Evolutionary conservation across 169 alveolate genomes (phyloP), one percentile per base, ranked within the genome.

Genomic region (Perkinsus olseni): DNA sequence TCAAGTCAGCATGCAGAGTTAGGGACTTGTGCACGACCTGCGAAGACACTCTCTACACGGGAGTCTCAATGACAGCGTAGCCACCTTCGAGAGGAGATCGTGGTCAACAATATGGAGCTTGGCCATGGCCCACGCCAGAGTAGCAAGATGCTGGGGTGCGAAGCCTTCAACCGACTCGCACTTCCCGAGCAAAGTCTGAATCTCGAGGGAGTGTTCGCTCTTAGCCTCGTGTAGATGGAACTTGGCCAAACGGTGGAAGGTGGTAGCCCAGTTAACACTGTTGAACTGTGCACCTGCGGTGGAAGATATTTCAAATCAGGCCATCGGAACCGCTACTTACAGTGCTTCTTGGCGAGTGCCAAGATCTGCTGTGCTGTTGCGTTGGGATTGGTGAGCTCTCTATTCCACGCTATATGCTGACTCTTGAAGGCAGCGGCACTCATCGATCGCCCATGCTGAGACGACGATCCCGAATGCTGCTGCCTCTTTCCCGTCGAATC

Each of bases 151-250:
- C 82, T 62, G 82, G 34, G 82, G 82, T 62, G 82, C 82, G 17
- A 62, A 62, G 31, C 82, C 82, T 62, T 62, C 82, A 24, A 62
- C 82, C 34, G 82, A 62, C 36, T 62, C 82, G 82, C 82, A 62
- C 17, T 62, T 62, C 82, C 82, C 82, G 82, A 62, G 82, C 82
- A 62, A 62, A 62, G 82, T 62, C 82, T 62, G 82, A 62, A 62
- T 62, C 82, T 62, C 82, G 82, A 62, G 82, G 82, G 82, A 62
- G 17, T 62, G 82, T 62, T 62, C 82, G 31, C 82, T 62, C 82
- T 62, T 62, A 28, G 82, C 82, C 34, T 62, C 82, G 31, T 62
- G 82, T 24, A 62, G 17, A 24, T 62, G 82, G 82, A 62, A 62
- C 82, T 62, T 62, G 0, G 82, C 82, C 82, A 62, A 62, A 24